Evolutionary conservation across 108 stramenopile genomes (phyloP).

Genomic region (Cyclotella baltica): DNA sequence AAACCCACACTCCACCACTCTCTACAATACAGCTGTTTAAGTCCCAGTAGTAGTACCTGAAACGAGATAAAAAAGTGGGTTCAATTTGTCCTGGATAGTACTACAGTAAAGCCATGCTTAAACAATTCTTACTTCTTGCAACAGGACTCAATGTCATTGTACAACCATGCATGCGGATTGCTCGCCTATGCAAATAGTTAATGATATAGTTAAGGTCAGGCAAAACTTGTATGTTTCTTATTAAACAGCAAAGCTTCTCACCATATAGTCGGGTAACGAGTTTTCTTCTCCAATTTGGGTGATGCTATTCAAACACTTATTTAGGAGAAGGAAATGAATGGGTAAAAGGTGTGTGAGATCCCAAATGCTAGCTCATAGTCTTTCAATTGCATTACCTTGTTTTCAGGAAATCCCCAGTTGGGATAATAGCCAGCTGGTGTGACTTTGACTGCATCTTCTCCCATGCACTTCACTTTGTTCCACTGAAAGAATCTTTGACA

Average conservation of each 20-base stretch:
- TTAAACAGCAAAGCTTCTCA: neutral
- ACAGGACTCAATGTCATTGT: neutral
- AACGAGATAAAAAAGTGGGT: neutral
- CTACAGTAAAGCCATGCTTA: neutral
- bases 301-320: constrained; percentile 33
- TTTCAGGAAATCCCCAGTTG: too few species aligned
- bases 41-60: neutral
- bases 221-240: neutral
- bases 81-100: neutral
- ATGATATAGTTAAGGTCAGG: neutral
- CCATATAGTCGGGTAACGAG: neutral
- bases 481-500: neutral
- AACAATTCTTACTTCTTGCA: neutral
- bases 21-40: neutral
- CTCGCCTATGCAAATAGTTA: neutral
- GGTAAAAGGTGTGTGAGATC: too few species aligned
- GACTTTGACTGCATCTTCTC: neutral
- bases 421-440: neutral
- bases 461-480: neutral
- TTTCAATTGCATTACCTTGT: too few species aligned
- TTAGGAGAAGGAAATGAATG: neutral
- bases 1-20: constrained; percentile 13
- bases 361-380: too few species aligned
- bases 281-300: neutral
- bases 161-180: neutral